Base-by-base conservation (phyloP, 768 basidiomycete genomes). In the Russula vinacea region DNA sequence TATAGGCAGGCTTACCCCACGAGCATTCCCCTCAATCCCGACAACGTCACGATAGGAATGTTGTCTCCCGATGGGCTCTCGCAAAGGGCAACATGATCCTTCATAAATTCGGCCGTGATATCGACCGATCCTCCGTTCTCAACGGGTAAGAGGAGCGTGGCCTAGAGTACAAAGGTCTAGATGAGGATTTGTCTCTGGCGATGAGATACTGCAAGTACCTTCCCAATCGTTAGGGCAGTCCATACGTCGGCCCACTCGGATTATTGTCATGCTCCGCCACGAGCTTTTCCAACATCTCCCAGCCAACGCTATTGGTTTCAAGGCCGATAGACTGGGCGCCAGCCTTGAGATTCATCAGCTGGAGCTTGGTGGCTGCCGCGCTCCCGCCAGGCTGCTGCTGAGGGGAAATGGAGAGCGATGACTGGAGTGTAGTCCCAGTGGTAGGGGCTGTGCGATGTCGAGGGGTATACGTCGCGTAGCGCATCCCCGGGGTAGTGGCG, bases 391-490 rank as follows among this genome's bases (percentile, higher is more conserved):
- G 76, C 17, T 78, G 78, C 42, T 79, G 80, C 59, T 78, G 80
- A 32, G 79, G 78, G 17, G 75, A 67, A 47, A 73, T 64, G 17
- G 76, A 69, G 35, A 72, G 65, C 17, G 80, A 71, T 0, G 83
- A 68, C 40, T 78, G 78, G 51, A 74, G 80, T 68, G 69, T 80
- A 62, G 71, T 70, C 4, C 77, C 74, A 0, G 82, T 81, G 3
- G 83, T 81, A 32, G 81, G 80, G 13, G 74, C 73, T 1, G 77
- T 71, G 50, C 87, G 84, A 49, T 90, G 89, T 26, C 86, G 76
- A 1, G 90, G 90, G 0, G 89, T 92, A 68, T 92, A 92, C 2
- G 89, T 86, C 2, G 88, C 82, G 76, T 92, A 92, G 65, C 81
- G 80, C 13, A 84, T 78, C 4, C 73, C 66, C 9, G 73, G 55